Evolutionary conservation across 2,329 filamentous ascomycete genomes (phyloP).

Genomic region (Apiospora phragmitis): DNA sequence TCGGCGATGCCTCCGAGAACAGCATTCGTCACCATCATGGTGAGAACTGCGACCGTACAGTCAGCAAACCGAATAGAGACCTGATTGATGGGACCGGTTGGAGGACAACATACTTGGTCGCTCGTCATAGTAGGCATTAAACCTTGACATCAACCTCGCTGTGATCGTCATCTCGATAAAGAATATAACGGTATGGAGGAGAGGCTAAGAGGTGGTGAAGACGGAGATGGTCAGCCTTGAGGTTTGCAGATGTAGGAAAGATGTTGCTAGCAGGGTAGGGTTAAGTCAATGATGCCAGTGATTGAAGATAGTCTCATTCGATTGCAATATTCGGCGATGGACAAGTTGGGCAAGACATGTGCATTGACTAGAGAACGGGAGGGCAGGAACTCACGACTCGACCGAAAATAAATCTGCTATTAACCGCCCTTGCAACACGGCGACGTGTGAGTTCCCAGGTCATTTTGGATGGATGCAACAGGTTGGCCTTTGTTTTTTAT

Average conservation of each 20-base stretch:
- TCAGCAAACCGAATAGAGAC: background rate
- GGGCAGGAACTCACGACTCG: constrained; percentile 60
- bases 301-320: background rate
- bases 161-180: constrained; percentile 86
- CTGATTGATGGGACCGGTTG: background rate
- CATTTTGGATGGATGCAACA: constrained; percentile 40
- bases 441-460: constrained; percentile 59
- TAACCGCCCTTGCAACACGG: constrained; percentile 65
- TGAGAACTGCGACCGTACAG: constrained; percentile 65
- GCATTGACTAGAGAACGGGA: constrained; percentile 58
- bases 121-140: constrained; percentile 91
- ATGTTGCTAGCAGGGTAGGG: background rate
- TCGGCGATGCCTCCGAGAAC: constrained; percentile 94
- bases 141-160: constrained; percentile 78
- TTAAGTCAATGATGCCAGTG: background rate
- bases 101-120: constrained; percentile 65
- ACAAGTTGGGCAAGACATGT: background rate
- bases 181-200: constrained; percentile 83
- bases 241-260: background rate
- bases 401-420: constrained; percentile 72
- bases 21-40: constrained; percentile 98
- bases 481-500: background rate
- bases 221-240: constrained; percentile 18
- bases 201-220: constrained; percentile 59
- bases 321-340: background rate